Percentiles rank a stretch among this genome's conserved stretches.
These are phyloP conservation scores for Curvularia lunata DNA, from an alignment of 2,329 filamentous ascomycete genomes.

Conservation along the genomic window DNA sequence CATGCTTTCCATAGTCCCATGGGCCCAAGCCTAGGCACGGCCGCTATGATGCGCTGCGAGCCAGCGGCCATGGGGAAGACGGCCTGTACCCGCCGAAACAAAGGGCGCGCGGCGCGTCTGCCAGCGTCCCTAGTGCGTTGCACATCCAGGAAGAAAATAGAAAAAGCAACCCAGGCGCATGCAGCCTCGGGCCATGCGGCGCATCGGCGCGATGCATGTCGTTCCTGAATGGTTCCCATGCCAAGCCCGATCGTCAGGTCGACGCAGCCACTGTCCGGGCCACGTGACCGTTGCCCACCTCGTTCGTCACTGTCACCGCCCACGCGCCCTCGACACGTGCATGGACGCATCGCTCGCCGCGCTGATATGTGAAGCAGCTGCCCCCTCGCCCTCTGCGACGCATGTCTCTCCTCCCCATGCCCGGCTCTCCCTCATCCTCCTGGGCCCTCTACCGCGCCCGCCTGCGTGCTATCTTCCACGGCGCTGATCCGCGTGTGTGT, in stretches of 20 bases:
- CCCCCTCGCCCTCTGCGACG: slow-evolving; percentile 4
- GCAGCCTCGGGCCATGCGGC: slow-evolving; percentile 13
- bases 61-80: neutral
- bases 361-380: slow-evolving; percentile 11
- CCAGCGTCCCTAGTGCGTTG: neutral
- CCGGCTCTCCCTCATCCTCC: slow-evolving; percentile 66
- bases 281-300: neutral
- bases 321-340: neutral
- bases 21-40: neutral
- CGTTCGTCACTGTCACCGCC: slow-evolving; percentile 3
- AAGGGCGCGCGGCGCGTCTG: neutral
- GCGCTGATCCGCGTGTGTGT: slow-evolving; percentile 73
- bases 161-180: slow-evolving; percentile 3
- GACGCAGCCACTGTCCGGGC: slow-evolving; percentile 3
- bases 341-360: neutral
- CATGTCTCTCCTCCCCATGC: slow-evolving; percentile 59
- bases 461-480: slow-evolving; percentile 67
- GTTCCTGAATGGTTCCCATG: slow-evolving; percentile 18
- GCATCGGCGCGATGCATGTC: slow-evolving; percentile 11
- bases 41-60: slow-evolving; percentile 11
- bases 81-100: neutral
- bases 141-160: slow-evolving; percentile 8
- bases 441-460: slow-evolving; percentile 77
- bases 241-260: slow-evolving; percentile 16
- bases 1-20: neutral